These are phyloP conservation scores for Candida dubliniensis DNA, from an alignment of 1,139 yeast genomes.

Conservation along the genomic window DNA sequence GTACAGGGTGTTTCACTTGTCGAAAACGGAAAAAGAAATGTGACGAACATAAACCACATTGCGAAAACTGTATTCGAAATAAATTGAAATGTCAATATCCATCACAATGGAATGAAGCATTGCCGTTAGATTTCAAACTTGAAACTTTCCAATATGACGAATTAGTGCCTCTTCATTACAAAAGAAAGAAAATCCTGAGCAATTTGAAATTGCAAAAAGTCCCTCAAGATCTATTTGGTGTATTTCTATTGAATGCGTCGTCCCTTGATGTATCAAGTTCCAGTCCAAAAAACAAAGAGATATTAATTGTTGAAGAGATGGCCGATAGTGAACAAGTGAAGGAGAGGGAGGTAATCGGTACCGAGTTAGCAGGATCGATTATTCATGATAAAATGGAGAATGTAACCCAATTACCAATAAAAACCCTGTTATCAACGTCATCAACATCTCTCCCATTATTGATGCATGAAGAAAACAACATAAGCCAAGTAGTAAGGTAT, in stretches of 20 bases:
- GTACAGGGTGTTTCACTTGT: constrained; percentile 21
- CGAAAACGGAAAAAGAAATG: constrained; percentile 25
- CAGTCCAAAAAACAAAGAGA: too few relatives aligned
- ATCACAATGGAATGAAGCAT: constrained; percentile 1
- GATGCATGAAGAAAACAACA: too few relatives aligned
- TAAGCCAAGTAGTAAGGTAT: too few relatives aligned
- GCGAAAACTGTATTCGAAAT: constrained; percentile 21
- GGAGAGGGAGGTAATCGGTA: background rate
- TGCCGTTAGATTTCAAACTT: constrained; percentile 8
- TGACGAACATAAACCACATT: constrained; percentile 28
- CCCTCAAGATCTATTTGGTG: constrained; percentile 1
- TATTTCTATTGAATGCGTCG: constrained; percentile 2
- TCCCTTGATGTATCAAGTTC: background rate
- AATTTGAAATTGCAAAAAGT: background rate
- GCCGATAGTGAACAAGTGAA: too few relatives aligned
- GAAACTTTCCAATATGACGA: constrained; percentile 2
- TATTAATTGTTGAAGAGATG: too few relatives aligned
- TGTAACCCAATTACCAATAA: background rate
- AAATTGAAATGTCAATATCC: constrained; percentile 10
- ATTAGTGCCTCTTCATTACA: background rate
- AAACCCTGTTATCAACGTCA: background rate
- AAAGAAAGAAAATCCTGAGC: background rate
- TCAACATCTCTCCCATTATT: background rate
- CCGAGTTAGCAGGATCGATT: background rate
- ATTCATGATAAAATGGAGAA: background rate